These are phyloP conservation scores for Trichosporon ovoides DNA, from an alignment of 1,284 basidiomycete species.

Conservation along the genomic window DNA sequence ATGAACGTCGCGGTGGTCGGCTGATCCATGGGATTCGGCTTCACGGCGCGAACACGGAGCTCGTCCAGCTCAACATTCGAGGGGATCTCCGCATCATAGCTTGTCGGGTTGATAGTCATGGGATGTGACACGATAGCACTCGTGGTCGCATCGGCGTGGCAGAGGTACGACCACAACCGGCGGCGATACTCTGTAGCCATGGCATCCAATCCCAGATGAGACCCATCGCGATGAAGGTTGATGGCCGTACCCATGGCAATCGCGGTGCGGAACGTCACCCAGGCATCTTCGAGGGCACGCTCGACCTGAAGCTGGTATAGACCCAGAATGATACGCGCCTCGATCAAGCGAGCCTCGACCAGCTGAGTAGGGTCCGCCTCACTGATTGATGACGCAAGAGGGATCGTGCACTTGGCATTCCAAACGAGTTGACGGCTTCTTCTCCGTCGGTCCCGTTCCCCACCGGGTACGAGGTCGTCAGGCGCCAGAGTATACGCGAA, in stretches of 20 bases:
- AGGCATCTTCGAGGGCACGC: conserved; percentile 61
- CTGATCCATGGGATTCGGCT: conserved; percentile 43
- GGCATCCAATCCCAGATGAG: conserved; percentile 59
- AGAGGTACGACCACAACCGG: conserved; percentile 87
- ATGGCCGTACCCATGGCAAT: conserved; percentile 85
- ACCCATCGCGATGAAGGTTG: conserved; percentile 82
- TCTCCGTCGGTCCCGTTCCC: conserved; percentile 59
- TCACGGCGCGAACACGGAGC: conserved; percentile 21
- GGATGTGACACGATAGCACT: conserved; percentile 86
- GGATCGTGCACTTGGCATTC: conserved; percentile 50
- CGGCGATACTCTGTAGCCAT: conserved; percentile 78
- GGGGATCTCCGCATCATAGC: conserved; percentile 52
- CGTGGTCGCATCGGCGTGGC: conserved; percentile 79
- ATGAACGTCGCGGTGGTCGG: conserved; percentile 79
- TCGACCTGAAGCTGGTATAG: conserved; percentile 54
- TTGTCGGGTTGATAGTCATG: conserved; percentile 52
- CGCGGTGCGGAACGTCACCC: conserved; percentile 86
- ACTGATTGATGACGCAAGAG: conserved; percentile 62
- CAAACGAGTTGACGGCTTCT: conserved; percentile 80
- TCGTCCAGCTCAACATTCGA: conserved; percentile 70
- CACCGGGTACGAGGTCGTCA: conserved; percentile 51
- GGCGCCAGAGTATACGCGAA: conserved; percentile 80
- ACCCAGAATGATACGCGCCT: conserved; percentile 68
- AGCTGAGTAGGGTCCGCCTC: conserved; percentile 81
- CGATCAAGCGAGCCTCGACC: conserved; percentile 70